Base-by-base conservation (phyloP, 768 basidiomycete genomes). In the Boletus vinaceobasis region DNA sequence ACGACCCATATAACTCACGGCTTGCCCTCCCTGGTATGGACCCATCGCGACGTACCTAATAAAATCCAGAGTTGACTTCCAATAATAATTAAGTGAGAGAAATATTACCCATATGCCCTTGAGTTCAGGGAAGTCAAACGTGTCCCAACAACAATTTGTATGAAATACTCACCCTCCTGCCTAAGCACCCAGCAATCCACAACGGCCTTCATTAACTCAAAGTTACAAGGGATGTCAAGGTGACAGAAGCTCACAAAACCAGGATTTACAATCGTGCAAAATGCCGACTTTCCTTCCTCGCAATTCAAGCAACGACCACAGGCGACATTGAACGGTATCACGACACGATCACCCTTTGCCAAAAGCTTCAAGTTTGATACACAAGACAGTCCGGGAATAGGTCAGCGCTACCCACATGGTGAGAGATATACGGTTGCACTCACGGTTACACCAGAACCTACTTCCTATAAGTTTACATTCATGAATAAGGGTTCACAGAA, bases 261-360 rank as follows among this genome's bases (percentile, higher is more conserved):
- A 13, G 81, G 81, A 55, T 84, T 84, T 11, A 84, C 81, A 45
- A 76, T 65, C 4, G 80, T 82, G 63, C 81, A 84, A 63, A 82
- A 83, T 0, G 79, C 81, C 7, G 81, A 79, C 37, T 58, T 74
- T 11, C 77, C 75, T 60, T 77, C 77, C 48, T 82, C 80, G 57
- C 82, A 83, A 59, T 84, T 84, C 55, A 73, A 58, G 72, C 81
- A 83, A 19, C 79, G 77, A 15, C 82, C 81, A 57, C 81, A 82
- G 0, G 79, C 80, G 31, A 83, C 81, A 53, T 82, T 82, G 71
- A 82, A 82, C 1, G 80, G 82, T 74, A 82, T 78, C 23, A 83
- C 80, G n/a, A 83, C 80, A 31, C 82, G 75, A 59, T 83, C 82
- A 14, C 81, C 82, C 55, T 77, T 77, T 68, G 81, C 78, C 40